Percentiles rank a stretch among this genome's conserved stretches.
phyloP scores from a whole-genome alignment of 2,329 filamentous ascomycete species.

The Xylaria sp. region DNA sequence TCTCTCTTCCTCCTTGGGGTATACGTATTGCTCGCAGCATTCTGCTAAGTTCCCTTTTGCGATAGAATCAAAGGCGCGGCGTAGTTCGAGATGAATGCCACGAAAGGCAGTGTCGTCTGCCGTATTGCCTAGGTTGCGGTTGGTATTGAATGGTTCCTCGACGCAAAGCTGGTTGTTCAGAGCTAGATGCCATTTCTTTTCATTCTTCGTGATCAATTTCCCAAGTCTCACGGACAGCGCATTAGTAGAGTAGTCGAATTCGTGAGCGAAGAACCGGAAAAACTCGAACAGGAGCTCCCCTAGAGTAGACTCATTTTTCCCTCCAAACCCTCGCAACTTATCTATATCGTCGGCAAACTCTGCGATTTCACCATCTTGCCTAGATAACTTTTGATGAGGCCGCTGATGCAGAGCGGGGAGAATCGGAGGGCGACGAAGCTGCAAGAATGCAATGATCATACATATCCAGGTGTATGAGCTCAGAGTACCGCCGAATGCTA shows the following conservation, averaged over 20 bases:
- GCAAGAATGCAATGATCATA: conserved; percentile 95
- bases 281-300: conserved; percentile 94
- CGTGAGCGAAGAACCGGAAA: conserved; percentile 93
- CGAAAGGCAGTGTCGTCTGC: conserved; percentile 95
- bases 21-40: conserved; percentile 89
- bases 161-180: conserved; percentile 90
- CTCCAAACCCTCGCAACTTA: conserved; percentile 77
- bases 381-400: conserved; percentile 68
- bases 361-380: conserved; percentile 73
- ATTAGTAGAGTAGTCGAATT: conserved; percentile 87
- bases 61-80: conserved; percentile 86
- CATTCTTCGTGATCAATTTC: conserved; percentile 79
- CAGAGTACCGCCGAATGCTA: conserved; percentile 90
- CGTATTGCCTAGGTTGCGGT: conserved; percentile 92
- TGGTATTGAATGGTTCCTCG: conserved; percentile 94
- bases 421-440: conserved; percentile 85
- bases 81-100: conserved; percentile 88
- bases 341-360: conserved; percentile 89
- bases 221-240: conserved; percentile 89
- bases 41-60: conserved; percentile 81
- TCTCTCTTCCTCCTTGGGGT: conserved; percentile 82
- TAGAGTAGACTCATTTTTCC: conserved; percentile 81
- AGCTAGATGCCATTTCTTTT: conserved; percentile 87
- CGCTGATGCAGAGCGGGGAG: conserved; percentile 86
- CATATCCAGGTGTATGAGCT: conserved; percentile 99